Percentiles rank a stretch among this genome's conserved stretches.
These are phyloP conservation scores for Lactarius psammicola DNA, from an alignment of 768 basidiomycete genomes.

Conservation along the genomic window DNA sequence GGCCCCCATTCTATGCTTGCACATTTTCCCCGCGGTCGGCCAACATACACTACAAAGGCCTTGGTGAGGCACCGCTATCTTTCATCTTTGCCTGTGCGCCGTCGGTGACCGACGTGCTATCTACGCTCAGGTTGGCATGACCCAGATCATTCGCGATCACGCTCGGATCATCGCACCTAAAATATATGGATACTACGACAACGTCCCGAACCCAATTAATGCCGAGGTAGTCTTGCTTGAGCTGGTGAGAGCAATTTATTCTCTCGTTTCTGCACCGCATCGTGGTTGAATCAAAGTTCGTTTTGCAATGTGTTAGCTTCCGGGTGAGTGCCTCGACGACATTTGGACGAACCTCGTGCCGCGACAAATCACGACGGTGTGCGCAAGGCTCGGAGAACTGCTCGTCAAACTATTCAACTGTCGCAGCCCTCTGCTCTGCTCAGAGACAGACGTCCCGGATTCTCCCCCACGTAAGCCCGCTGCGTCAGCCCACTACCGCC, in stretches of 20 bases:
- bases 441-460: conserved; percentile 32
- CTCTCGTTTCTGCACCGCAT: neutral
- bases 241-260: conserved; percentile 30
- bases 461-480: conserved; percentile 25
- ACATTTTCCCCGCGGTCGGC: conserved; percentile 36
- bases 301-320: conserved; percentile 29
- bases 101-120: conserved; percentile 3
- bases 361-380: conserved; percentile 31
- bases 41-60: conserved; percentile 34
- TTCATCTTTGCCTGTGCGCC: neutral
- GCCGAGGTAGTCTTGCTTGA: conserved; percentile 37
- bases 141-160: conserved; percentile 30
- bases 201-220: conserved; percentile 34
- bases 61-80: conserved; percentile 29
- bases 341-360: conserved; percentile 33
- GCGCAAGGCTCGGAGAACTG: conserved; percentile 32
- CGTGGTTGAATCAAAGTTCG: conserved; percentile 17
- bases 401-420: conserved; percentile 34
- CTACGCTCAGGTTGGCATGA: conserved; percentile 35
- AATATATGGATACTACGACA: conserved; percentile 35
- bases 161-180: conserved; percentile 33
- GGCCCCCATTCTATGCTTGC: conserved; percentile 36
- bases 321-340: conserved; percentile 32
- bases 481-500: conserved; percentile 19
- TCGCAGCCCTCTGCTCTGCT: conserved; percentile 32